phyloP scores from a whole-genome alignment of 768 basidiomycete species.

The Kwoniella dejecticola region DNA sequence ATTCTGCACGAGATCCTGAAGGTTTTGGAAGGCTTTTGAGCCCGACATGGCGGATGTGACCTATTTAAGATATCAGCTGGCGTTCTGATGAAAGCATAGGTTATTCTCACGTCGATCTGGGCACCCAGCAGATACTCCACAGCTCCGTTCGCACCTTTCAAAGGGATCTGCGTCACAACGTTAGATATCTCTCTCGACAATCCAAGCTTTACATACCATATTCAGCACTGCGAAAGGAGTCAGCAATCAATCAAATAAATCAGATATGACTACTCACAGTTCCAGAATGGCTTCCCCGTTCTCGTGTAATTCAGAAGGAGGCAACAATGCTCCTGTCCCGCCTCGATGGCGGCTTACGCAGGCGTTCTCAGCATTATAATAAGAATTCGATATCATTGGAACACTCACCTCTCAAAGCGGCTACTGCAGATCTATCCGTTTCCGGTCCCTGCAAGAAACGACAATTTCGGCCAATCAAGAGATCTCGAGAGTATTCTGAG shows the following conservation, averaged over 20 bases:
- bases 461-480: constrained; percentile 32
- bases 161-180: constrained; percentile 18
- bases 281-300: constrained; percentile 35
- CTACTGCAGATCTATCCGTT: constrained; percentile 27
- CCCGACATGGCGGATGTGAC: constrained; percentile 15
- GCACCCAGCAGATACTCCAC: constrained; percentile 29
- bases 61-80: neutral
- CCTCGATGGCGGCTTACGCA: constrained; percentile 20
- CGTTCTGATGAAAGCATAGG: constrained; percentile 1
- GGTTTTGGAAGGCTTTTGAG: constrained; percentile 6
- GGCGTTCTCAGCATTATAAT: too few relatives aligned
- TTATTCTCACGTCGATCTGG: constrained; percentile 27
- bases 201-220: constrained; percentile 20
- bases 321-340: constrained; percentile 29
- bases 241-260: neutral
- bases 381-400: too few relatives aligned
- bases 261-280: constrained; percentile 18
- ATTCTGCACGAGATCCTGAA: constrained; percentile 10
- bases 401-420: constrained; percentile 24
- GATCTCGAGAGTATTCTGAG: constrained; percentile 28
- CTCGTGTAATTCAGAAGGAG: constrained; percentile 33
- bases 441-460: constrained; percentile 34
- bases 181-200: neutral
- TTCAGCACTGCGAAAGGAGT: constrained; percentile 18
- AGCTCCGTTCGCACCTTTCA: constrained; percentile 18